These are phyloP conservation scores for Ophiocordyceps camponoti-rufipedis DNA, from an alignment of 2,329 filamentous ascomycete genomes.

Conservation along the genomic window DNA sequence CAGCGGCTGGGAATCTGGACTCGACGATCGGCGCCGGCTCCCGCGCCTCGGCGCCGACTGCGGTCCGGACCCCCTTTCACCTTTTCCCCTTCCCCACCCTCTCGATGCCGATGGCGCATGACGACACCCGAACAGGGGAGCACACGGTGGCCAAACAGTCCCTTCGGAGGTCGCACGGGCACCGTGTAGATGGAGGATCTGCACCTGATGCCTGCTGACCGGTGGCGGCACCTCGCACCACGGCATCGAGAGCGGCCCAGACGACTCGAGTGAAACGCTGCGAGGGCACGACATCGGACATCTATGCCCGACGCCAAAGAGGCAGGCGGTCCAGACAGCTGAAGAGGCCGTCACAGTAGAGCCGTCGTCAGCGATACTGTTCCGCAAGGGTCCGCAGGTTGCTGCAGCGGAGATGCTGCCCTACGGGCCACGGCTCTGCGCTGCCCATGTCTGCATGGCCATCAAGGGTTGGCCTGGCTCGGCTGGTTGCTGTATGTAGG, in stretches of 20 bases:
- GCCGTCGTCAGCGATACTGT: too few species aligned
- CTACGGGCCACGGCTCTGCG: too few species aligned
- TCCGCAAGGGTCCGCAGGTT: too few species aligned
- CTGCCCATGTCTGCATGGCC: too few species aligned
- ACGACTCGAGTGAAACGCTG: background rate
- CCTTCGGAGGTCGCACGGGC: background rate
- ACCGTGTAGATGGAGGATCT: background rate
- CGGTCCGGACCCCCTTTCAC: background rate
- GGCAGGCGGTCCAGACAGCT: background rate
- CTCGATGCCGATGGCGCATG: background rate
- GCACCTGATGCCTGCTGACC: background rate
- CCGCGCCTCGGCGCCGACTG: background rate
- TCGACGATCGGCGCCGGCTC: background rate
- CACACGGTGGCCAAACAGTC: background rate
- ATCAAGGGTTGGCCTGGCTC: too few species aligned
- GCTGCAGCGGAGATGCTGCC: too few species aligned
- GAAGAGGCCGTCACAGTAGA: background rate
- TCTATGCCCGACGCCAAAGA: background rate
- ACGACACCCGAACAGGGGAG: background rate
- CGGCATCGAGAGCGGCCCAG: background rate
- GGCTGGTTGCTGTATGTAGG: too few species aligned
- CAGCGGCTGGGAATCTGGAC: too few species aligned
- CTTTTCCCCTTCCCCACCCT: background rate
- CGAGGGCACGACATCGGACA: background rate
- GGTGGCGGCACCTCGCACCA: background rate